These are phyloP conservation scores for Fusarium camptoceras DNA, from an alignment of 2,329 filamentous ascomycete species.

Conservation along the genomic window DNA sequence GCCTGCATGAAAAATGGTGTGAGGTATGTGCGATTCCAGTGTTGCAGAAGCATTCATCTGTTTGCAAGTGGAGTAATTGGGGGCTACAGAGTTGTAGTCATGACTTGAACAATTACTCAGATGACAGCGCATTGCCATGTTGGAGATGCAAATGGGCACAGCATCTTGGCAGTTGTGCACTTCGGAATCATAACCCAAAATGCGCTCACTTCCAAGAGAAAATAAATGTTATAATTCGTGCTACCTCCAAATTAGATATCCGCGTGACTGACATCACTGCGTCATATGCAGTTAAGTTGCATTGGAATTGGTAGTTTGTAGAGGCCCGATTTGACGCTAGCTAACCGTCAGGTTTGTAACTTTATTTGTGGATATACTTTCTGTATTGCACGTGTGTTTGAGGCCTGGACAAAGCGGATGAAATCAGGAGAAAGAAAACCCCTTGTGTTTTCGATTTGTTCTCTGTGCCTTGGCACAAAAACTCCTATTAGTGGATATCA, in stretches of 20 bases:
- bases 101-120: slow-evolving; percentile 19
- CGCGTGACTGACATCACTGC: slow-evolving; percentile 33
- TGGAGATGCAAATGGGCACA: slow-evolving; percentile 18
- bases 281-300: slow-evolving; percentile 34
- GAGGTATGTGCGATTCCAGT: slow-evolving; percentile 27
- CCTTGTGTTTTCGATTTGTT: not conserved
- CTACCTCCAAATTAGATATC: not conserved
- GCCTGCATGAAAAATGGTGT: slow-evolving; percentile 39
- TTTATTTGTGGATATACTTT: slow-evolving; percentile 24
- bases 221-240: not conserved
- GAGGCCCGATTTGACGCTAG: slow-evolving; percentile 33
- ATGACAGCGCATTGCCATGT: slow-evolving; percentile 24
- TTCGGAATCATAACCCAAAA: not conserved
- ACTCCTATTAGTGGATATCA: not conserved
- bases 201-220: slow-evolving; percentile 17
- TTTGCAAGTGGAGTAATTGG: slow-evolving; percentile 40
- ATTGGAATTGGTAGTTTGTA: slow-evolving; percentile 20
- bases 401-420: slow-evolving; percentile 1
- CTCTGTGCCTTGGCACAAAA: slow-evolving; percentile 2
- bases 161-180: slow-evolving; percentile 8
- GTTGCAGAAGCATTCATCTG: slow-evolving; percentile 22
- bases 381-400: not conserved
- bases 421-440: slow-evolving; percentile 8
- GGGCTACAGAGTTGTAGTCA: slow-evolving; percentile 31
- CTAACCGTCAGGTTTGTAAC: slow-evolving; percentile 25